Evolutionary conservation across 208 protist genomes (phyloP).

Genomic region (Leishmania guyanensis): DNA sequence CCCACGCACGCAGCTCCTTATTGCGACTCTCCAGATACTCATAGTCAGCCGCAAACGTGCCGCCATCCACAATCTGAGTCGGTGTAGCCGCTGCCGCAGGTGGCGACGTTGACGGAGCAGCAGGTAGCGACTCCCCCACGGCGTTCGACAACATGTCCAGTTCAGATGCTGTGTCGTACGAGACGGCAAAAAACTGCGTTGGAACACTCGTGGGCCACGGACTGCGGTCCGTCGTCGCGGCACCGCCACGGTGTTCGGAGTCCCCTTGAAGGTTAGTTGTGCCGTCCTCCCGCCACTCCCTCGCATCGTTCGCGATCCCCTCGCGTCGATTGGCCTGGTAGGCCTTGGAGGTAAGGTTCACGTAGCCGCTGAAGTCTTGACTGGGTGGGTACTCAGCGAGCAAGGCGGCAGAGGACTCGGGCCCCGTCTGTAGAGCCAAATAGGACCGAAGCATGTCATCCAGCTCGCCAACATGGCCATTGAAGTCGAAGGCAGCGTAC

Average conservation of each 20-base stretch:
- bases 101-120: not conserved
- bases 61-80: conserved; percentile 17
- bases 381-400: conserved; percentile 46
- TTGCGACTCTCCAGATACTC: conserved; percentile 68
- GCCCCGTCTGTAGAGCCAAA: conserved; percentile 23
- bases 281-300: conserved; percentile 28
- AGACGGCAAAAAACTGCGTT: conserved; percentile 49
- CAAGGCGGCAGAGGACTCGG: conserved; percentile 44
- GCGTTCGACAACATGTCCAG: conserved; percentile 28
- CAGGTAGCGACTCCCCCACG: conserved; percentile 16
- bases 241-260: not conserved
- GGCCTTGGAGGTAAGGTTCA: conserved; percentile 62
- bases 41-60: conserved; percentile 70
- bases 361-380: conserved; percentile 68
- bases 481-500: conserved; percentile 72
- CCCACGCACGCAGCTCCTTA: conserved; percentile 73
- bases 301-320: conserved; percentile 29
- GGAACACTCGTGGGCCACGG: conserved; percentile 72
- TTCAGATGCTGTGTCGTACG: conserved; percentile 29
- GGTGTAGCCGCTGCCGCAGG: not conserved
- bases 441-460: conserved; percentile 32
- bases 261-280: not conserved
- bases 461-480: conserved; percentile 18
- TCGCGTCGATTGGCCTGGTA: conserved; percentile 73
- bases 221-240: conserved; percentile 24